These are phyloP conservation scores for Flammula alnicola DNA, from an alignment of 1,284 basidiomycete genomes.

Conservation along the genomic window DNA sequence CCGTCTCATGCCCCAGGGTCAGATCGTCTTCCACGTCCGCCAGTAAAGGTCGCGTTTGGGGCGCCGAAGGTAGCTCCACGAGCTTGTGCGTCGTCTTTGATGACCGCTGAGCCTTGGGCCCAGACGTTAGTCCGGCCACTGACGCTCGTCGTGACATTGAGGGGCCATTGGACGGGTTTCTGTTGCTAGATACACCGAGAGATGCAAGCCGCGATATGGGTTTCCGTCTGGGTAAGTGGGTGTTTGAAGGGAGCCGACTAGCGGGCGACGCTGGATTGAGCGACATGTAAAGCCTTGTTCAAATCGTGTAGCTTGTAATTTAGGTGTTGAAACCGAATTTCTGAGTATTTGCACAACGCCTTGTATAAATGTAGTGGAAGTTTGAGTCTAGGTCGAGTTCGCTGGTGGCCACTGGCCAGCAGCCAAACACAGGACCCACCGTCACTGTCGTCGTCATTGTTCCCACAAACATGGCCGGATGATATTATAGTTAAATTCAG, in stretches of 20 bases:
- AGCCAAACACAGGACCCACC: too few relatives aligned
- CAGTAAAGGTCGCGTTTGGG: conserved; percentile 84
- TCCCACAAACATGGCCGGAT: too few relatives aligned
- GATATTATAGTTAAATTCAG: too few relatives aligned
- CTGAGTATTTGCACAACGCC: too few relatives aligned
- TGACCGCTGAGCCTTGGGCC: conserved; percentile 70
- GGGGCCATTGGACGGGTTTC: conserved; percentile 9
- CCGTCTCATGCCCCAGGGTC: conserved; percentile 66
- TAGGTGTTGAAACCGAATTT: too few relatives aligned
- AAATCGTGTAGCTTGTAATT: too few relatives aligned
- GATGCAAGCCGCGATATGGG: conserved; percentile 28
- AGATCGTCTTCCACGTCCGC: conserved; percentile 57
- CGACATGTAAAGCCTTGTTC: too few relatives aligned
- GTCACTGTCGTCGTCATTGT: too few relatives aligned
- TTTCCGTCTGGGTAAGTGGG: conserved; percentile 27
- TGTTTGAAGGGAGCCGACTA: conserved; percentile 22
- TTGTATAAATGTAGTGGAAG: too few relatives aligned
- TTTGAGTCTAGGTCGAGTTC: too few relatives aligned
- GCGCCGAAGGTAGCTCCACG: conserved; percentile 88
- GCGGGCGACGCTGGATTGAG: conserved; percentile 10
- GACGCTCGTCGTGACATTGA: conserved; percentile 32
- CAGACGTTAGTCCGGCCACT: conserved; percentile 41
- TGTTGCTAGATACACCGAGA: conserved; percentile 20
- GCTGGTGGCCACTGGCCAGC: too few relatives aligned
- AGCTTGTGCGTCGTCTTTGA: conserved; percentile 94